Evolutionary conservation across 2,329 filamentous ascomycete species (phyloP).

Genomic region (Neonectria magnoliae): DNA sequence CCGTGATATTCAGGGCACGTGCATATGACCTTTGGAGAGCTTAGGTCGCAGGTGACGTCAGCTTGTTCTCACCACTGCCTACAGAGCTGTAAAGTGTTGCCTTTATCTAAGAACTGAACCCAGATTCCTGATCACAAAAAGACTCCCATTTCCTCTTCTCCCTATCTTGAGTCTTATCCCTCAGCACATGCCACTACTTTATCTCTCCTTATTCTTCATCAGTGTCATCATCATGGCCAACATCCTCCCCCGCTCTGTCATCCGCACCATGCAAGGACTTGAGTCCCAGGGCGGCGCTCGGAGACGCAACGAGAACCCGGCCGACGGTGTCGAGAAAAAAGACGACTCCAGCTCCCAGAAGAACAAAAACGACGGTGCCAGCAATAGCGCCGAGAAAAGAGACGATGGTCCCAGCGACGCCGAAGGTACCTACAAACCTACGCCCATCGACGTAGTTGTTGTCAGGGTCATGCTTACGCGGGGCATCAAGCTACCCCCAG

Average conservation of each 20-base stretch:
- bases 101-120: background rate
- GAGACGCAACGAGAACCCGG: background rate
- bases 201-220: conserved; percentile 20
- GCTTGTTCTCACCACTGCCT: background rate
- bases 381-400: background rate
- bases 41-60: background rate
- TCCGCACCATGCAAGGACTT: conserved; percentile 31
- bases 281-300: background rate
- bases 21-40: background rate
- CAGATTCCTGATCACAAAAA: background rate
- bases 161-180: background rate
- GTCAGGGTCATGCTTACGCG: conserved; percentile 60
- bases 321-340: background rate
- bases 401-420: background rate
- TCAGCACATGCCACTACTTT: conserved; percentile 29
- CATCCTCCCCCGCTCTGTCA: conserved; percentile 36
- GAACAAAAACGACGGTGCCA: conserved; percentile 3
- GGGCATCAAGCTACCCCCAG: conserved; percentile 58
- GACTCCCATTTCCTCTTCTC: background rate
- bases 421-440: conserved; percentile 46
- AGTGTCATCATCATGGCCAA: conserved; percentile 42
- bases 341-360: background rate
- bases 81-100: conserved; percentile 3
- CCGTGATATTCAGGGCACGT: background rate
- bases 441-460: conserved; percentile 59